Conservation (phyloP, 768 basidiomycete species). For the Tubosaeta sp. region DNA sequence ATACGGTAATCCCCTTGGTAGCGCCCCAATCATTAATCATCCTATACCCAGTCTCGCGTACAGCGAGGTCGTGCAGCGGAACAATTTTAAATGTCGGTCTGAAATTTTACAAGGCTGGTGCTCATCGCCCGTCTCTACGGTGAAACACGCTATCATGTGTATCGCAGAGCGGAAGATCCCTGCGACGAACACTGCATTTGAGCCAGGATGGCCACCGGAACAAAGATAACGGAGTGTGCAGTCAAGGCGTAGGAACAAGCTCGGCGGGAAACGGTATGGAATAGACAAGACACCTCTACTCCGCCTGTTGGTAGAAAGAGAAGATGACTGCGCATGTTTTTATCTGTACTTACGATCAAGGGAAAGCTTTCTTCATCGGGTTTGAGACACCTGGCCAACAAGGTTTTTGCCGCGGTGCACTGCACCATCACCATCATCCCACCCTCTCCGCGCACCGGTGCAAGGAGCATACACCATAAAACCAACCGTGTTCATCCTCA, state of each 20-base stretch:
- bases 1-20: background rate
- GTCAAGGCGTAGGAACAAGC: background rate
- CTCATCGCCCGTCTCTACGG: background rate
- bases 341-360: constrained; percentile 4
- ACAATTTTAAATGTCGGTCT: background rate
- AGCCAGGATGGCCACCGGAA: background rate
- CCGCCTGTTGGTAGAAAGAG: constrained; percentile 3
- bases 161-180: background rate
- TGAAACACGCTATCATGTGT: background rate
- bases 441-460: constrained; percentile 15
- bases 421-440: constrained; percentile 6
- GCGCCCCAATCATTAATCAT: background rate
- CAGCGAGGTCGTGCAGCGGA: background rate
- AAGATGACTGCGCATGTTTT: constrained; percentile 1
- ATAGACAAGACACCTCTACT: background rate
- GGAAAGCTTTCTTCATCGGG: background rate
- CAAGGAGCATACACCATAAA: constrained; percentile 1
- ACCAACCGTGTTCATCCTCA: background rate
- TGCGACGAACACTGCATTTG: background rate
- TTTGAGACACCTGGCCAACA: background rate
- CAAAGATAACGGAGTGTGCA: background rate
- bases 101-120: background rate
- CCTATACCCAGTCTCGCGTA: too few species aligned
- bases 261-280: constrained; percentile 8
- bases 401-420: constrained; percentile 2